Percentiles rank a stretch among this genome's conserved stretches.
Evolutionary conservation across 495 filamentous ascomycete genomes (phyloP).

Genomic region (Pyronema omphalodes): DNA sequence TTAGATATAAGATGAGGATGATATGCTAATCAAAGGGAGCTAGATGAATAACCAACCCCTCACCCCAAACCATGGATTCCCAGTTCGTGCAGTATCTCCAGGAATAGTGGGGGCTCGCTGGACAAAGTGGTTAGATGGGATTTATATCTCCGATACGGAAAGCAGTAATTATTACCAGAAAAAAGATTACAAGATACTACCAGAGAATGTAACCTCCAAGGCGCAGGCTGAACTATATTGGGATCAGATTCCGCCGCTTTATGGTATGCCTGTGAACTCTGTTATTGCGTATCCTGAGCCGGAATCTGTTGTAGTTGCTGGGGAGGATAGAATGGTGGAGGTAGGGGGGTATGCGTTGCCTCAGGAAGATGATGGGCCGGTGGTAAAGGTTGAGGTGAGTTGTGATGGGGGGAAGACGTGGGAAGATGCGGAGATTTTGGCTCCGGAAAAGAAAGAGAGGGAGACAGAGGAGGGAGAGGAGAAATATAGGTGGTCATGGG

Average conservation of each 20-base stretch:
- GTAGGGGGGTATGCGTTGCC: slow-evolving; percentile 42
- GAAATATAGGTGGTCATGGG: slow-evolving; percentile 22
- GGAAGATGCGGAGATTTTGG: slow-evolving; percentile 31
- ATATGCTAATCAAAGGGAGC: too few relatives aligned
- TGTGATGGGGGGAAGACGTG: slow-evolving; percentile 33
- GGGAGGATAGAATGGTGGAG: slow-evolving; percentile 31
- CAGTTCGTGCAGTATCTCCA: slow-evolving; percentile 32
- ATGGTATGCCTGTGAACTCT: slow-evolving; percentile 35
- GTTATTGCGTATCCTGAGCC: slow-evolving; percentile 33
- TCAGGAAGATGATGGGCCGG: slow-evolving; percentile 33
- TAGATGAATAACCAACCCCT: slow-evolving; percentile 30
- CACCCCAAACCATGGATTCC: slow-evolving; percentile 30
- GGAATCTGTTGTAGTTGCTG: slow-evolving; percentile 25
- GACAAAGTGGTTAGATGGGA: slow-evolving; percentile 36
- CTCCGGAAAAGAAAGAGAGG: slow-evolving; percentile 6
- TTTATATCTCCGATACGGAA: slow-evolving; percentile 31
- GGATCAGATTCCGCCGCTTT: slow-evolving; percentile 29
- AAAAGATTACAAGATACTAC: slow-evolving; percentile 35
- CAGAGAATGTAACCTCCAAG: slow-evolving; percentile 28
- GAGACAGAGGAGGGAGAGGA: slow-evolving; percentile 3
- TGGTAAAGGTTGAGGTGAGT: slow-evolving; percentile 36
- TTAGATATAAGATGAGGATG: not conserved
- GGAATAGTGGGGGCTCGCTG: slow-evolving; percentile 33
- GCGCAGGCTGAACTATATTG: slow-evolving; percentile 33
- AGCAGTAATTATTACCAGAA: slow-evolving; percentile 32